Percentiles rank a stretch among this genome's conserved stretches.
Conservation (phyloP, 1,284 basidiomycete species). For the Gymnopus androsaceus region DNA sequence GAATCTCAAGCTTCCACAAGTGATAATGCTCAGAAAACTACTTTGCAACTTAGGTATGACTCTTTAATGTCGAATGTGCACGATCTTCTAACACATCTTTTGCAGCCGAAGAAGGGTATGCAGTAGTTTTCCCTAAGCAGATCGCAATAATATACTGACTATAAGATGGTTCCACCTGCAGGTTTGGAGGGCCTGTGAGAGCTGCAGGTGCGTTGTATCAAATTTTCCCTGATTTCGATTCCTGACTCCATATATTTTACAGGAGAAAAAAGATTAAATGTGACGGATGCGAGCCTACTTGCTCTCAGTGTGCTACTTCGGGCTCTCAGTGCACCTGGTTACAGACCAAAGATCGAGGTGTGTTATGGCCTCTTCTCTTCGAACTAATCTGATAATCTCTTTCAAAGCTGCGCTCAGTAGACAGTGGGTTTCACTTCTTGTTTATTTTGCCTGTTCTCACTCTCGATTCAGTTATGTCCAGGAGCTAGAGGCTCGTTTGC, state of each 20-base stretch:
- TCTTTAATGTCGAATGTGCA: too few species aligned
- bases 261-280: constrained; percentile 90
- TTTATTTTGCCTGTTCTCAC: constrained; percentile 20
- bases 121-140: too few species aligned
- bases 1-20: constrained; percentile 47
- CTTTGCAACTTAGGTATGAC: too few species aligned
- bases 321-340: constrained; percentile 81
- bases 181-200: constrained; percentile 86
- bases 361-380: background rate
- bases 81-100: too few species aligned
- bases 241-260: constrained; percentile 22
- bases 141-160: too few species aligned
- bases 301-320: constrained; percentile 73
- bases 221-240: constrained; percentile 17
- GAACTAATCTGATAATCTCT: background rate
- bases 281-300: constrained; percentile 82
- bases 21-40: constrained; percentile 65
- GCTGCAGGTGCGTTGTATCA: constrained; percentile 66
- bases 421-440: constrained; percentile 57
- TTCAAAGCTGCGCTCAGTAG: constrained; percentile 69
- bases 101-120: constrained; percentile 72
- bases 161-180: too few species aligned
- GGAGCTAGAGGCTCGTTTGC: constrained; percentile 78
- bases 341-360: constrained; percentile 75
- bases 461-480: constrained; percentile 70